Evolutionary conservation across 805 yeast species (phyloP), one percentile per base, ranked within the genome.

Genomic region (Myxozyma geophila): DNA sequence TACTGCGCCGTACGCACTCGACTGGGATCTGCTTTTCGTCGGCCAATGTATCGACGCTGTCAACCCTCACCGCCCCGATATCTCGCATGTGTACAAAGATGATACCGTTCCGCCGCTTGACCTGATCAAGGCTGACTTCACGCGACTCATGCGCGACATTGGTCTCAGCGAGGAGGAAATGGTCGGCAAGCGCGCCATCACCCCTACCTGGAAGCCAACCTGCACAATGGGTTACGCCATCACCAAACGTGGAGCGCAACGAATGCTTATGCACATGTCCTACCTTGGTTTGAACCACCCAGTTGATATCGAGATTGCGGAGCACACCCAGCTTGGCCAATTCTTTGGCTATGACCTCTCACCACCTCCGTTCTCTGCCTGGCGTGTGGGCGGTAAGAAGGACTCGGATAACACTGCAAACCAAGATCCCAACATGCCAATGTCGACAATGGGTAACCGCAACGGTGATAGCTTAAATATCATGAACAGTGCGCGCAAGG

Each of bases 141-240:
- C n/a, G 36, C 12, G 28, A 10, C n/a, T 49, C 23, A 40, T 62
- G 58, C 15, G n/a, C 37, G 6, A 28, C 21, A 33, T 62, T 36
- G 55, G 55, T 2, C 41, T 62, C 52, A 19, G 12, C 21, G 55
- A 43, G 2, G 54, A 53, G 13, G 65, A 62, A 7, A 36, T 57
- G 1, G 59, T 55, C 44, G 54, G 46, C 36, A 62, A 62, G 35
- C 49, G 65, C 10, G 49, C 44, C 13, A 46, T 62, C 33, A 39
- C 51, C 12, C 65, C 65, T 17, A 36, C 65, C 41, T 57, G 52
- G 47, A 40, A 57, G 17, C 65, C 65, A 5, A 57, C 58, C 37
- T 62, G 65, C 41, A 62, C 65, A 12, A 62, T 62, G 65, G 65
- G 59, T 17, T 62, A 62, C 51, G 67, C 63, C 8, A 28, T 63